phyloP scores from a whole-genome alignment of 768 basidiomycete genomes.

The Auricularia sp. region DNA sequence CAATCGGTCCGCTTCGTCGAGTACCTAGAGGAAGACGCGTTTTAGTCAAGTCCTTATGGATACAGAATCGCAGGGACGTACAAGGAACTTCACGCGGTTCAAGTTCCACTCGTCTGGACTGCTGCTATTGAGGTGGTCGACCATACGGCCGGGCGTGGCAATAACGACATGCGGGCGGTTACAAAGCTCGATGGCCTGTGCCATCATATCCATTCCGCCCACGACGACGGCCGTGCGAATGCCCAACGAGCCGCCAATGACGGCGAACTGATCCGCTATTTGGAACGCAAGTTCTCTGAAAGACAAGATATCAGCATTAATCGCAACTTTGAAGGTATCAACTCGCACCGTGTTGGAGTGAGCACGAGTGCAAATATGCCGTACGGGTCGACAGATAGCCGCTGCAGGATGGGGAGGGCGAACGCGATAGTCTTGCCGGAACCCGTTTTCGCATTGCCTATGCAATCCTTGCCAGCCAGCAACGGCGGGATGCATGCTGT shows the following conservation, averaged over 20 bases:
- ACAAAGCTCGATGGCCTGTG: constrained; percentile 78
- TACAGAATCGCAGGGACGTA: constrained; percentile 37
- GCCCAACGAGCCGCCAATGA: constrained; percentile 73
- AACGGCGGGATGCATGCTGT: constrained; percentile 82
- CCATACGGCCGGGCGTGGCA: constrained; percentile 90
- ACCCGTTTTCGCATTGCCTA: constrained; percentile 96
- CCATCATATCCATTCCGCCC: constrained; percentile 98
- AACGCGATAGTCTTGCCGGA: constrained; percentile 98
- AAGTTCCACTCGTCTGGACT: constrained; percentile 71
- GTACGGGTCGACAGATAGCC: constrained; percentile 79
- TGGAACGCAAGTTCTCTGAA: constrained; percentile 91
- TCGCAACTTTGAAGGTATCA: background rate
- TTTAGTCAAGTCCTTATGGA: no score
- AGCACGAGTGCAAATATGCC: constrained; percentile 89
- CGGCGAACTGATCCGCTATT: constrained; percentile 91
- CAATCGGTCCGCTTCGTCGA: constrained; percentile 94
- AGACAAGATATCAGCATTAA: background rate
- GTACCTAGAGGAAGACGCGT: no score
- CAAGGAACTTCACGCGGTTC: constrained; percentile 75
- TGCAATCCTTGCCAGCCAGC: constrained; percentile 86
- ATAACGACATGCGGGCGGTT: constrained; percentile 87
- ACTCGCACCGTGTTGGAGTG: constrained; percentile 78
- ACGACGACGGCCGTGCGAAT: constrained; percentile 82
- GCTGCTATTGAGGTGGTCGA: constrained; percentile 76
- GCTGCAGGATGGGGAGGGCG: constrained; percentile 88